Percentiles rank a stretch among this genome's conserved stretches.
Evolutionary conservation across 1,284 basidiomycete species (phyloP).

Genomic region (Omphalotus olearius): DNA sequence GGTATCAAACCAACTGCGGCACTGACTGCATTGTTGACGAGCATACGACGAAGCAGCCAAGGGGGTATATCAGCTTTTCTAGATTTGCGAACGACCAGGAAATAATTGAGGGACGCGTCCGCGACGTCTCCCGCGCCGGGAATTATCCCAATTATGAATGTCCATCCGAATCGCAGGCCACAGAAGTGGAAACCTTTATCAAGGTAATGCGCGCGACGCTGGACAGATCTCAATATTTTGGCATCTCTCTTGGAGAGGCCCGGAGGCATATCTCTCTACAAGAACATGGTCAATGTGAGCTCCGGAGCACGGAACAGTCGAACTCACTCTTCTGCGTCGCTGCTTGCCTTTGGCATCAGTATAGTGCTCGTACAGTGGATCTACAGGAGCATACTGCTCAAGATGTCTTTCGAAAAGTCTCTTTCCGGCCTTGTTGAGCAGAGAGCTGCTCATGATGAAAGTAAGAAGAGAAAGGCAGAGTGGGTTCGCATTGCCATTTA

Average conservation of each 20-base stretch:
- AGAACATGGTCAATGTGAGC: slow-evolving; percentile 1
- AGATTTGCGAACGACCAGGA: slow-evolving; percentile 76
- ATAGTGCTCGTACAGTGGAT: slow-evolving; percentile 80
- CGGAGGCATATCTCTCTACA: slow-evolving; percentile 67
- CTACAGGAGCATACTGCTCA: slow-evolving; percentile 62
- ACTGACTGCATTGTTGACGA: slow-evolving; percentile 76
- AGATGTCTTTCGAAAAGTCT: slow-evolving; percentile 62
- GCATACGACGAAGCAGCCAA: slow-evolving; percentile 72
- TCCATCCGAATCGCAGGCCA: slow-evolving; percentile 87
- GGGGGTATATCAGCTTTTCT: slow-evolving; percentile 68
- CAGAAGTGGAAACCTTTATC: slow-evolving; percentile 88
- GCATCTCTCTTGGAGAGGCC: slow-evolving; percentile 78
- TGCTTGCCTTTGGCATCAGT: slow-evolving; percentile 62
- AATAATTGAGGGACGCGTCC: slow-evolving; percentile 68
- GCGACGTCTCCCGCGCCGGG: slow-evolving; percentile 70
- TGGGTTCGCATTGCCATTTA: background rate
- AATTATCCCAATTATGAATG: slow-evolving; percentile 76
- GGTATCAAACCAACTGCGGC: slow-evolving; percentile 76
- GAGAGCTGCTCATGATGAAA: slow-evolving; percentile 7
- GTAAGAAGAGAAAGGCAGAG: background rate
- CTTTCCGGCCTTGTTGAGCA: slow-evolving; percentile 45
- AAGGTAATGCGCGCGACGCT: slow-evolving; percentile 82
- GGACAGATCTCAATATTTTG: slow-evolving; percentile 73
- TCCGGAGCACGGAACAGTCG: background rate
- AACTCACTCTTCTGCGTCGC: slow-evolving; percentile 64